Evolutionary conservation across 1,139 yeast genomes (phyloP).

Genomic region (Yamadazyma conglobata): DNA sequence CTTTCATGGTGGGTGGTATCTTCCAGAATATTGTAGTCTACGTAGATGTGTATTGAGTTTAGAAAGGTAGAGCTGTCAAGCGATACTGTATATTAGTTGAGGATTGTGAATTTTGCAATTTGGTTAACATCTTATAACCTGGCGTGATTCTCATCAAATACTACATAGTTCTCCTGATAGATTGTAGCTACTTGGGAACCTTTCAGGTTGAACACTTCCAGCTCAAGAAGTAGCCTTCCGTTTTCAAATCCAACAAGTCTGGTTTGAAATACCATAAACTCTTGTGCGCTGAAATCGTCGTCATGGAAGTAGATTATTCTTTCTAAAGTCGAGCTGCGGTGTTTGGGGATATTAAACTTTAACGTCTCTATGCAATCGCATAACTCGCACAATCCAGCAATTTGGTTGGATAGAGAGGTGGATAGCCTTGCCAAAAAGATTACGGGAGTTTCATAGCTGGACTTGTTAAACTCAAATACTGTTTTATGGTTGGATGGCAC

Average conservation of each 20-base stretch:
- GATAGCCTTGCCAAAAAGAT: conserved; percentile 8
- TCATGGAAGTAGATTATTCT: conserved; percentile 69
- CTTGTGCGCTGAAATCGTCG: conserved; percentile 46
- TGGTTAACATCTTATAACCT: too few species aligned
- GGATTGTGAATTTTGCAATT: too few species aligned
- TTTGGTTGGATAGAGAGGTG: conserved; percentile 31
- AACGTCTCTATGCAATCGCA: conserved; percentile 41
- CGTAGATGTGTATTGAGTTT: too few species aligned
- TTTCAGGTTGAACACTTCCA: conserved; percentile 51
- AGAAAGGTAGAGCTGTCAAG: too few species aligned
- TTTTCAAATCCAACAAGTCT: conserved; percentile 50
- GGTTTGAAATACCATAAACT: conserved; percentile 54
- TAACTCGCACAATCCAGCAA: conserved; percentile 59
- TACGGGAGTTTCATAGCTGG: conserved; percentile 8
- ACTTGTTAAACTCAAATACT: conserved; percentile 4
- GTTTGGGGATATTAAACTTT: conserved; percentile 4
- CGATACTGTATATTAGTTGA: too few species aligned
- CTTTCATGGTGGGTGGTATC: too few species aligned
- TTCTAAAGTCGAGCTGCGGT: conserved; percentile 27
- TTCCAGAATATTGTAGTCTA: too few species aligned
- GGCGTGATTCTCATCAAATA: background rate
- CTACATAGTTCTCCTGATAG: conserved; percentile 33
- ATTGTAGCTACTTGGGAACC: conserved; percentile 61
- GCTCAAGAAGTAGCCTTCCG: conserved; percentile 56
- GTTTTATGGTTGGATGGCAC: background rate